Percentiles rank a stretch among this genome's conserved stretches.
phyloP scores from a whole-genome alignment of 2,329 filamentous ascomycete species.

The Leptographium lundbergii region DNA sequence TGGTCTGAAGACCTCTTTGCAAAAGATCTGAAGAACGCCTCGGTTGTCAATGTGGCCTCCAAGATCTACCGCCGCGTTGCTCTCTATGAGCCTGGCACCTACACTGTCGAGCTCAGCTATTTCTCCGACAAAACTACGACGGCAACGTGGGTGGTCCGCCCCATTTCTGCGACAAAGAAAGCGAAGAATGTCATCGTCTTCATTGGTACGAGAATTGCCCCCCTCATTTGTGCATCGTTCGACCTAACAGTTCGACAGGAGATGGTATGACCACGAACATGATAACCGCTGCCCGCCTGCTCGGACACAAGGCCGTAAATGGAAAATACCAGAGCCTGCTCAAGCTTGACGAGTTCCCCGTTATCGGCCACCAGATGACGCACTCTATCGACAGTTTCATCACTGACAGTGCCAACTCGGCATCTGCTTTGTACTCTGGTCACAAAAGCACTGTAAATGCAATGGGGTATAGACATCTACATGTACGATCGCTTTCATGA shows the following conservation, averaged over 20 bases:
- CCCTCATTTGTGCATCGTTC: background rate
- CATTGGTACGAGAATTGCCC: slow-evolving; percentile 28
- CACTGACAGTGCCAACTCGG: slow-evolving; percentile 77
- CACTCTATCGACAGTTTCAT: slow-evolving; percentile 78
- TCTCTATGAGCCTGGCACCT: slow-evolving; percentile 67
- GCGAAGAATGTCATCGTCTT: slow-evolving; percentile 81
- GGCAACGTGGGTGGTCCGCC: slow-evolving; percentile 66
- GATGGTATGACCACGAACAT: slow-evolving; percentile 64
- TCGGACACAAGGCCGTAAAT: slow-evolving; percentile 73
- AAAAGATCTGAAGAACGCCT: slow-evolving; percentile 53
- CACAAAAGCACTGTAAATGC: slow-evolving; percentile 79
- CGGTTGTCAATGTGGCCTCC: slow-evolving; percentile 65
- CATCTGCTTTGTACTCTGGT: slow-evolving; percentile 67
- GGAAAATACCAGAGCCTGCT: slow-evolving; percentile 68
- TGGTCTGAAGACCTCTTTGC: slow-evolving; percentile 81
- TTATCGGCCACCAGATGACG: slow-evolving; percentile 82
- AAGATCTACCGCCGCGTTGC: slow-evolving; percentile 67
- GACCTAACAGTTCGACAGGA: slow-evolving; percentile 27
- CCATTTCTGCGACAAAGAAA: slow-evolving; percentile 53
- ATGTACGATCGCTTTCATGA: background rate
- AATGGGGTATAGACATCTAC: slow-evolving; percentile 30
- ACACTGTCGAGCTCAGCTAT: slow-evolving; percentile 64
- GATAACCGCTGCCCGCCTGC: slow-evolving; percentile 68
- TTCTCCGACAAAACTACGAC: slow-evolving; percentile 59
- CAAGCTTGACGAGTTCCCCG: slow-evolving; percentile 70